Conservation (phyloP, 768 basidiomycete species). For the Pleurotus ostreatus region DNA sequence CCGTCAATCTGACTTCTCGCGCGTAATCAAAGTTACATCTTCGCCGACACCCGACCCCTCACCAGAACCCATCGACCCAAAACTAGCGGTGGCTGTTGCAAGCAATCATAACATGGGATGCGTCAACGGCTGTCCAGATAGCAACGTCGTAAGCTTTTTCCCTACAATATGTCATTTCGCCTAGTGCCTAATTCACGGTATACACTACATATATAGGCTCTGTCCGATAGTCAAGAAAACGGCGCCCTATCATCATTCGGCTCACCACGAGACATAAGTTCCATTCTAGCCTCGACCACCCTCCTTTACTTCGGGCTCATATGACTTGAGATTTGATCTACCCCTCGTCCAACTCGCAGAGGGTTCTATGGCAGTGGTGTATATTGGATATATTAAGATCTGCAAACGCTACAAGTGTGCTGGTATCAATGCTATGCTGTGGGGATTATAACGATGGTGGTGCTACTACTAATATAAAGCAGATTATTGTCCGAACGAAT, state of each 20-base stretch:
- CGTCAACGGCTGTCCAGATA: constrained; percentile 10
- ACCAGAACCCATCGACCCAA: constrained; percentile 19
- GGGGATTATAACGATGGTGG: not conserved
- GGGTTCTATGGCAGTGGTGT: no score
- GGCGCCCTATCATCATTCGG: not conserved
- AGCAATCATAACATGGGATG: constrained; percentile 21
- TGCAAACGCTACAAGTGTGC: constrained; percentile 8
- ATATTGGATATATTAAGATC: no score
- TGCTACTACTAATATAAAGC: not conserved
- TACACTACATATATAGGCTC: not conserved
- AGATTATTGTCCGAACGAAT: not conserved
- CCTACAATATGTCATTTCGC: not conserved
- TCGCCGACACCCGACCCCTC: constrained; percentile 12
- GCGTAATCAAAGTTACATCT: constrained; percentile 1
- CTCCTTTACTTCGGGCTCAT: not conserved
- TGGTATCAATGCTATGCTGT: not conserved
- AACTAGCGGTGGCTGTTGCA: constrained; percentile 20
- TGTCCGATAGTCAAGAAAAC: not conserved
- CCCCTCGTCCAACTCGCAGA: not conserved
- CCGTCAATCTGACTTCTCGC: not conserved
- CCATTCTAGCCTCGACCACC: not conserved
- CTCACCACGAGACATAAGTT: no score
- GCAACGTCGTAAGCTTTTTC: constrained; percentile 17
- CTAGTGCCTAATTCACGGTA: not conserved
- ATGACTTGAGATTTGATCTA: not conserved